Evolutionary conservation across 192 early-diverging fungal species (phyloP).

Genomic region (Mortierella alpina): DNA sequence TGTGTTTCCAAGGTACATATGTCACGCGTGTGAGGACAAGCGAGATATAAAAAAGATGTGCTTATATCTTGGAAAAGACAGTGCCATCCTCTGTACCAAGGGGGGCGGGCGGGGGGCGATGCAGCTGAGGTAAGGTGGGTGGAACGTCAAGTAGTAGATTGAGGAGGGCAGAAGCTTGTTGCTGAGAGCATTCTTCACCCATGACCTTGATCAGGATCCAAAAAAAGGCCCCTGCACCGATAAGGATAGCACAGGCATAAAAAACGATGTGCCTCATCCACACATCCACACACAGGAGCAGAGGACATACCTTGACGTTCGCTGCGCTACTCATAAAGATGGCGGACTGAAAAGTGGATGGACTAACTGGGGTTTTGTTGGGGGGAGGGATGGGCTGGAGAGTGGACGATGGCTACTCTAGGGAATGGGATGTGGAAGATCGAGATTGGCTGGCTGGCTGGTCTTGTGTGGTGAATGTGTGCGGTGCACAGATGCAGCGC

Average conservation of each 20-base stretch:
- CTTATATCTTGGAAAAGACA: too few relatives aligned
- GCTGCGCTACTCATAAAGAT: slow-evolving; percentile 58
- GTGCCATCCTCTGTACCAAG: too few relatives aligned
- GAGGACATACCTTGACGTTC: slow-evolving; percentile 49
- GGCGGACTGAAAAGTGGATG: slow-evolving; percentile 27
- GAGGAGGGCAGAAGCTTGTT: too few relatives aligned
- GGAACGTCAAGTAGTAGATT: too few relatives aligned
- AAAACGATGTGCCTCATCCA: background rate
- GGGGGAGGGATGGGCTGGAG: background rate
- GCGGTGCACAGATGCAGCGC: too few relatives aligned
- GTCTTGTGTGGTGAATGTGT: slow-evolving; percentile 3
- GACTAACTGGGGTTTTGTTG: background rate
- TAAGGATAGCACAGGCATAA: background rate
- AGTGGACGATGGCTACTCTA: background rate
- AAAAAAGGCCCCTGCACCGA: too few relatives aligned
- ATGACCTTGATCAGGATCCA: too few relatives aligned
- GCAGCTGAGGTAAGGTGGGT: too few relatives aligned
- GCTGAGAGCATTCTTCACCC: too few relatives aligned
- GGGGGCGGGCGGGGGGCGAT: too few relatives aligned
- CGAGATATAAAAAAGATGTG: too few relatives aligned
- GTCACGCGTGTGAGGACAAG: too few relatives aligned
- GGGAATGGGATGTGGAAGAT: background rate
- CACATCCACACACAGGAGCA: background rate
- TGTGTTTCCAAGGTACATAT: background rate
- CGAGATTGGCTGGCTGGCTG: background rate